Percentiles rank a stretch among this genome's conserved stretches.
Evolutionary conservation across 805 yeast genomes (phyloP).

Genomic region (Candida tallmaniae): DNA sequence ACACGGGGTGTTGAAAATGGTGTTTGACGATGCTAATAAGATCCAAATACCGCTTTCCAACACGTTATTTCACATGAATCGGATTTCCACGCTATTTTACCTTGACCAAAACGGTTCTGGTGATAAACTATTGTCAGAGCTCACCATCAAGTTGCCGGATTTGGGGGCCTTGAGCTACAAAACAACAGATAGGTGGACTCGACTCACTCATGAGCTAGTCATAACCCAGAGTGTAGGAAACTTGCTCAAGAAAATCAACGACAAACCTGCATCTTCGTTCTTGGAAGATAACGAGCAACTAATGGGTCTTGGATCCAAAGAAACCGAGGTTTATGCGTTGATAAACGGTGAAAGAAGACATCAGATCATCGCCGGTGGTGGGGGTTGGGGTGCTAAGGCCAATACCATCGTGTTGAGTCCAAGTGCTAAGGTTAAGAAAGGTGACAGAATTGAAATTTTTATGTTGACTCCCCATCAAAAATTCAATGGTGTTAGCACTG

Average conservation of each 20-base stretch:
- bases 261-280: slow-evolving; percentile 51
- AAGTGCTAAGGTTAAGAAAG: slow-evolving; percentile 41
- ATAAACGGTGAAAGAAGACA: slow-evolving; percentile 22
- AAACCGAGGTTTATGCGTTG: slow-evolving; percentile 39
- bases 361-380: slow-evolving; percentile 69
- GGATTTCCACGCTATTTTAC: slow-evolving; percentile 32
- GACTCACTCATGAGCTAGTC: slow-evolving; percentile 26
- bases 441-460: slow-evolving; percentile 45
- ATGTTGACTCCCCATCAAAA: slow-evolving; percentile 38
- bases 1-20: slow-evolving; percentile 19
- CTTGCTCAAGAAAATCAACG: slow-evolving; percentile 53
- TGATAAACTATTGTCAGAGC: slow-evolving; percentile 4
- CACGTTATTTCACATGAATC: slow-evolving; percentile 33
- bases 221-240: slow-evolving; percentile 54
- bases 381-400: slow-evolving; percentile 71
- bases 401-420: slow-evolving; percentile 64
- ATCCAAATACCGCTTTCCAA: slow-evolving; percentile 32
- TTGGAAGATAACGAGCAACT: slow-evolving; percentile 43
- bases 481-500: neutral
- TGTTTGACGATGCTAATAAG: slow-evolving; percentile 9
- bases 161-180: neutral
- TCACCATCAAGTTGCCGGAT: slow-evolving; percentile 1
- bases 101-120: slow-evolving; percentile 14
- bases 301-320: slow-evolving; percentile 37
- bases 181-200: slow-evolving; percentile 29